Evolutionary conservation across 306 rosid species (phyloP), one percentile per base, ranked within the genome.

Genomic region (Elaeagnus macrophylla): DNA sequence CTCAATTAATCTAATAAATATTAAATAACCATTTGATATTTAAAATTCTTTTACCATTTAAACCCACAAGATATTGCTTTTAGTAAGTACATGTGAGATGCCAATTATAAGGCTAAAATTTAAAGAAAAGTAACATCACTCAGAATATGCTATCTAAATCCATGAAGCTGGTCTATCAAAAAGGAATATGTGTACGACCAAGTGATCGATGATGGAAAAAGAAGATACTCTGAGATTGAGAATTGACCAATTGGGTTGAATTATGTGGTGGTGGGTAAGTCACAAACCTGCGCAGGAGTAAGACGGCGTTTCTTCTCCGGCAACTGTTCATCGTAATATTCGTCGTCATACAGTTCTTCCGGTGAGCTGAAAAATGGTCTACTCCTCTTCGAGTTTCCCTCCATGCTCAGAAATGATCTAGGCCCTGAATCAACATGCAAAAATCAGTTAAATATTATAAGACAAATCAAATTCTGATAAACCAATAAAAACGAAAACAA

Each of bases 251-350:
- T 25, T 25, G 32, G 2, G 32, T 25, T 25, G 32, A 25, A 25
- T 25, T 25, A n/a, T n/a, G 32, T 25, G 64, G n/a, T 25, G 37
- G 42, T 12, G 14, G 52, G 39, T 60, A 68, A 54, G 36, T 51
- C 56, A 66, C 49, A 12, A 43, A 91, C 99, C 96, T 91, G 96
- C 64, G 84, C 96, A 14, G 87, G 61, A 60, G 85, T 80, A 77
- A 91, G 95, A 65, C 99, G 95, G 71, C 94, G 96, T 65, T 91
- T 91, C 87, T 91, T 91, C 77, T 91, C 99, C 65, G 95, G 96
- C 59, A 67, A 58, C 80, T 86, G 96, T 52, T 84, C 94, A 56
- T 87, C 96, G 67, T 80, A 87, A 54, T 82, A 87, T 65, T 91
- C 99, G 49, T 91, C 96, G 37, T 87, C 95, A 57, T 56, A 84